phyloP scores from a whole-genome alignment of 1,139 yeast species.

The Kodamaea sp. region DNA sequence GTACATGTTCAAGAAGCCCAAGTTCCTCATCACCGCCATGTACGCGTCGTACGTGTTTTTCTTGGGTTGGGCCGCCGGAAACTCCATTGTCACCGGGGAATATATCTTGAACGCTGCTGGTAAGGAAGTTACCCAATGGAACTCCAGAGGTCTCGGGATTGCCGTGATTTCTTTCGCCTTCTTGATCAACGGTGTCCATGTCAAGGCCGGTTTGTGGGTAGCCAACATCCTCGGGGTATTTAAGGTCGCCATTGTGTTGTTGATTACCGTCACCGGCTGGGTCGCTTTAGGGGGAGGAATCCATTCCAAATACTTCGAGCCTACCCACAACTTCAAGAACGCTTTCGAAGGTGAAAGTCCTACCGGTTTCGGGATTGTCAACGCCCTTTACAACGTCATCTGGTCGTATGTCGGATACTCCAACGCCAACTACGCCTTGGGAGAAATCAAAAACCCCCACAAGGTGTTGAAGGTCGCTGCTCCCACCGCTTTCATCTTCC shows the following conservation, averaged over 20 bases:
- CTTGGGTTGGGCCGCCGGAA: conserved; percentile 86
- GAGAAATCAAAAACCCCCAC: conserved; percentile 64
- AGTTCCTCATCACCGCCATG: conserved; percentile 68
- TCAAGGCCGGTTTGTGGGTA: conserved; percentile 65
- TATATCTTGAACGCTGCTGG: conserved; percentile 69
- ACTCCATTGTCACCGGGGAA: conserved; percentile 54
- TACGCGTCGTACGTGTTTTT: conserved; percentile 75
- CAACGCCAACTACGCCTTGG: conserved; percentile 79
- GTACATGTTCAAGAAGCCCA: conserved; percentile 68
- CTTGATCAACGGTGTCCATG: conserved; percentile 59
- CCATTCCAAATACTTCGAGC: conserved; percentile 46
- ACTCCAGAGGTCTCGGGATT: conserved; percentile 71
- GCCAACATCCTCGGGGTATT: conserved; percentile 72
- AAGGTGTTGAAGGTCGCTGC: conserved; percentile 47
- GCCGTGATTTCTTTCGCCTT: conserved; percentile 76
- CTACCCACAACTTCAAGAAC: conserved; percentile 60
- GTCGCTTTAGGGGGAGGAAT: conserved; percentile 76
- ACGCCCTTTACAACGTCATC: conserved; percentile 75
- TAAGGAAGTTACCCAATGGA: conserved; percentile 68
- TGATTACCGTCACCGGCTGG: conserved; percentile 78
- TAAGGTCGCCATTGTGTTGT: conserved; percentile 65
- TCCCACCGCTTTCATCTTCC: conserved; percentile 54
- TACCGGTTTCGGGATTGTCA: conserved; percentile 75
- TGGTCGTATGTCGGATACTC: conserved; percentile 79
- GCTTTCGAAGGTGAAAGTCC: conserved; percentile 63